phyloP scores from a whole-genome alignment of 2,329 filamentous ascomycete species.

The Trichoderma sp. region DNA sequence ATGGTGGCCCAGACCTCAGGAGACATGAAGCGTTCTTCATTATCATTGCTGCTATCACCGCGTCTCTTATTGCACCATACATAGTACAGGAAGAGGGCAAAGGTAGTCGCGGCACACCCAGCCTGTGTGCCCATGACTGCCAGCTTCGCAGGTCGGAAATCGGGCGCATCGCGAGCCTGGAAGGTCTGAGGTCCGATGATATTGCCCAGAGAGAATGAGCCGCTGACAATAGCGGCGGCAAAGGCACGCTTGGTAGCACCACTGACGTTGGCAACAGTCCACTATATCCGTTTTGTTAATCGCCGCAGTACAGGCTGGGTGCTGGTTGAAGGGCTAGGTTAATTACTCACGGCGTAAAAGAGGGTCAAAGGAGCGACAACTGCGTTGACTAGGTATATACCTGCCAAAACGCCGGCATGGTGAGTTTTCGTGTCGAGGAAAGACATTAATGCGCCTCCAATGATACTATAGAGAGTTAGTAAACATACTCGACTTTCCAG shows the following conservation, averaged over 20 bases:
- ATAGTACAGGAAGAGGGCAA: slow-evolving; percentile 55
- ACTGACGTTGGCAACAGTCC: slow-evolving; percentile 55
- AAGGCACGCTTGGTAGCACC: slow-evolving; percentile 58
- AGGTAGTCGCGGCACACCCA: slow-evolving; percentile 47
- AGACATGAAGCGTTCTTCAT: slow-evolving; percentile 47
- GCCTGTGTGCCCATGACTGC: slow-evolving; percentile 57
- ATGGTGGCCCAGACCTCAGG: slow-evolving; percentile 52
- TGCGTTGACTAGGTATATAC: slow-evolving; percentile 57
- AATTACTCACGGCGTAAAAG: slow-evolving; percentile 48
- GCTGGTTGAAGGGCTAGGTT: background rate
- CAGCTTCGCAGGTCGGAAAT: slow-evolving; percentile 58
- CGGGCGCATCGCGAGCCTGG: slow-evolving; percentile 54
- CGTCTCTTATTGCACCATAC: slow-evolving; percentile 52
- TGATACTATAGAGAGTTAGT: slow-evolving; percentile 40
- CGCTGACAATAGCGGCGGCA: slow-evolving; percentile 53
- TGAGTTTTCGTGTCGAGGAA: slow-evolving; percentile 51
- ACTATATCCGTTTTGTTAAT: slow-evolving; percentile 36
- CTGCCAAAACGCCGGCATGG: slow-evolving; percentile 51
- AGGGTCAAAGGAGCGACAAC: slow-evolving; percentile 51
- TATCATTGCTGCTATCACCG: slow-evolving; percentile 37
- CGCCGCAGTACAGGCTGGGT: background rate
- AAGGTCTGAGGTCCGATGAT: slow-evolving; percentile 63
- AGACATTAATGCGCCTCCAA: slow-evolving; percentile 58
- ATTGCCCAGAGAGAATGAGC: slow-evolving; percentile 57
- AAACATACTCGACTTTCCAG: too few species aligned